A percentile compares a stretch with the other conserved stretches of the same genome.
Evolutionary conservation across 164 flowering plant genomes (phyloP).

Genomic region (Liriodendron chinense): DNA sequence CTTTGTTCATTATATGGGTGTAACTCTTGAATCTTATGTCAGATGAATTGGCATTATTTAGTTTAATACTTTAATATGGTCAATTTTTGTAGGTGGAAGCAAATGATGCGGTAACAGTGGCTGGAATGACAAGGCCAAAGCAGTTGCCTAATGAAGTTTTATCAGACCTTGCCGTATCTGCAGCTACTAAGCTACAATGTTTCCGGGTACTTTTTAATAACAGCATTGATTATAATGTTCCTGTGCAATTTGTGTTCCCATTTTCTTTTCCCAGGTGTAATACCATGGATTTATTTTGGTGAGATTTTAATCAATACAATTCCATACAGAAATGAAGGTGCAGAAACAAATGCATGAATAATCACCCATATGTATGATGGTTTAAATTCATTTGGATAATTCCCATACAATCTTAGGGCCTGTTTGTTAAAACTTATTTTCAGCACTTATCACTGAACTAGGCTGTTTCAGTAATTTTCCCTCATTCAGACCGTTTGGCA

Average conservation of each 20-base stretch:
- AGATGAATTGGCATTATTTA: not conserved
- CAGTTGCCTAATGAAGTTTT: conserved; percentile 72
- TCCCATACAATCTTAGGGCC: not conserved
- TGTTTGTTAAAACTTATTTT: no score
- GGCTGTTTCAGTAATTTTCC: no score
- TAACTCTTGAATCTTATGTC: not conserved
- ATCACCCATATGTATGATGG: not conserved
- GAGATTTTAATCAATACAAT: not conserved
- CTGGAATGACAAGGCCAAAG: conserved; percentile 88
- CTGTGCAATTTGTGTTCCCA: not conserved
- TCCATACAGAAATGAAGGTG: not conserved
- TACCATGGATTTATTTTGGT: not conserved
- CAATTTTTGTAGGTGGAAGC: conserved; percentile 68
- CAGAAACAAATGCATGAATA: not conserved
- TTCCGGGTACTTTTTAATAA: conserved; percentile 51
- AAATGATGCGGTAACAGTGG: conserved; percentile 93
- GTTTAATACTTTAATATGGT: not conserved
- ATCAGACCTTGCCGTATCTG: conserved; percentile 76
- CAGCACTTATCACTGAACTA: no score
- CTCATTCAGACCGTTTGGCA: no score
- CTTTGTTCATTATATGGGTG: not conserved
- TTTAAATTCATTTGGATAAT: not conserved
- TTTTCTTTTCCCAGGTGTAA: not conserved
- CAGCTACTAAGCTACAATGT: conserved; percentile 88
- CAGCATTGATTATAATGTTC: not conserved